Percentiles rank a stretch among this genome's conserved stretches.
These are phyloP conservation scores for Cladobotryum protrusum DNA, from an alignment of 2,329 filamentous ascomycete genomes.

Conservation along the genomic window DNA sequence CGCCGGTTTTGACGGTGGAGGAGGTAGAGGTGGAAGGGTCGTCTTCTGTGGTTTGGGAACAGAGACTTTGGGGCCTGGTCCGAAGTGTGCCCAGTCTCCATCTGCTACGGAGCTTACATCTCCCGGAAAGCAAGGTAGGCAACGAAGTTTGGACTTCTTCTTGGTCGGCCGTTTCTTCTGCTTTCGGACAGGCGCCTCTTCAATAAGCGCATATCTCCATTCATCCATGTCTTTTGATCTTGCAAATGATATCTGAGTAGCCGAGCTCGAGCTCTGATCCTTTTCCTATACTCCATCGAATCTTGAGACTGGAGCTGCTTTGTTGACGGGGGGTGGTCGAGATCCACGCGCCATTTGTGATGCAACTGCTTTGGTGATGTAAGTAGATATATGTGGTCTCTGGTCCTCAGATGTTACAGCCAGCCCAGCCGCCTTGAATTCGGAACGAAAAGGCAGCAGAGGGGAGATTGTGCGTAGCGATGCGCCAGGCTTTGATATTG, in stretches of 20 bases:
- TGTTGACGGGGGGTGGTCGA: background rate
- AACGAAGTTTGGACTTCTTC: slow-evolving; percentile 15
- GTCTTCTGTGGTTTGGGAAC: background rate
- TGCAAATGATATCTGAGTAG: slow-evolving; percentile 28
- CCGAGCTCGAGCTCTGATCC: slow-evolving; percentile 19
- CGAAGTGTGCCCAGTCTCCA: slow-evolving; percentile 19
- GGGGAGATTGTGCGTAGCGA: slow-evolving; percentile 47
- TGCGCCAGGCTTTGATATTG: slow-evolving; percentile 32
- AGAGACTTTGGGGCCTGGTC: slow-evolving; percentile 8
- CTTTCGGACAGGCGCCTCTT: slow-evolving; percentile 21
- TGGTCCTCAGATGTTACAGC: slow-evolving; percentile 48
- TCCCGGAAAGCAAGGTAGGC: slow-evolving; percentile 24
- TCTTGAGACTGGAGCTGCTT: slow-evolving; percentile 16
- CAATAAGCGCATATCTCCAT: slow-evolving; percentile 29
- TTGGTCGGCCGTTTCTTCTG: slow-evolving; percentile 11
- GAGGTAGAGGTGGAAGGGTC: slow-evolving; percentile 3
- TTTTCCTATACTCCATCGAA: slow-evolving; percentile 24
- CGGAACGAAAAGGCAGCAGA: slow-evolving; percentile 45
- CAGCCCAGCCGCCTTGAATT: slow-evolving; percentile 49
- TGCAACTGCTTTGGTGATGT: slow-evolving; percentile 14
- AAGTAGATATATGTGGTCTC: slow-evolving; percentile 27
- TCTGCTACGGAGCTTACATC: slow-evolving; percentile 19
- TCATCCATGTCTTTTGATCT: slow-evolving; percentile 24
- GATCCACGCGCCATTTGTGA: slow-evolving; percentile 8
- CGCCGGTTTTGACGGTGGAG: slow-evolving; percentile 8